These are phyloP conservation scores for Nematocida ausubeli DNA, from an alignment of 371 early-diverging fungal genomes.

Conservation along the genomic window DNA sequence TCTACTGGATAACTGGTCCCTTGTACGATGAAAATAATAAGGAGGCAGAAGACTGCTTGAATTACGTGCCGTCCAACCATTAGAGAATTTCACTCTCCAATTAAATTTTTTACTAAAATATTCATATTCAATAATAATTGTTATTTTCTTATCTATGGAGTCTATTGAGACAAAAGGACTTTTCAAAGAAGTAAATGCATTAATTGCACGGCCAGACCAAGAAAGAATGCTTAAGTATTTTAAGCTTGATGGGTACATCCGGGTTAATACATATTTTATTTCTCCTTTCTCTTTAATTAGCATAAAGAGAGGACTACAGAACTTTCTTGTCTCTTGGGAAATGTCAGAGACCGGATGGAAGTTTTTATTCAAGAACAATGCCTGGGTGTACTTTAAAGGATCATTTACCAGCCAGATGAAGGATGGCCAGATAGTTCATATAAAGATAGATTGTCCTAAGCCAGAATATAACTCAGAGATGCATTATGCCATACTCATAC, in stretches of 20 bases:
- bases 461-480: not conserved
- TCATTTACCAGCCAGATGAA: constrained; percentile 1
- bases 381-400: constrained; percentile 11
- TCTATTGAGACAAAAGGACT: not conserved
- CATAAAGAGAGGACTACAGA: constrained; percentile 43
- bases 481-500: constrained; percentile 21
- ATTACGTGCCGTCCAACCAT: no score
- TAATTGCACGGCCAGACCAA: not conserved
- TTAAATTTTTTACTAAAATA: not conserved
- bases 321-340: constrained; percentile 36
- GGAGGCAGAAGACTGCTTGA: no score
- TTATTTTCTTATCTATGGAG: constrained; percentile 33
- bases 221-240: constrained; percentile 7
- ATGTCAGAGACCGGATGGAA: constrained; percentile 40
- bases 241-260: constrained; percentile 36
- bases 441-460: constrained; percentile 32
- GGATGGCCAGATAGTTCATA: constrained; percentile 21
- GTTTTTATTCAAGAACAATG: constrained; percentile 18
- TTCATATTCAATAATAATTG: not conserved
- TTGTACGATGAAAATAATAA: no score
- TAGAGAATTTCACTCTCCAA: not conserved
- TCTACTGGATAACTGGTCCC: no score
- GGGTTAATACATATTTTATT: constrained; percentile 38
- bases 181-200: constrained; percentile 19
- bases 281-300: constrained; percentile 53